phyloP scores from a whole-genome alignment of 2,329 filamentous ascomycete species.

The Penicillium sp. region DNA sequence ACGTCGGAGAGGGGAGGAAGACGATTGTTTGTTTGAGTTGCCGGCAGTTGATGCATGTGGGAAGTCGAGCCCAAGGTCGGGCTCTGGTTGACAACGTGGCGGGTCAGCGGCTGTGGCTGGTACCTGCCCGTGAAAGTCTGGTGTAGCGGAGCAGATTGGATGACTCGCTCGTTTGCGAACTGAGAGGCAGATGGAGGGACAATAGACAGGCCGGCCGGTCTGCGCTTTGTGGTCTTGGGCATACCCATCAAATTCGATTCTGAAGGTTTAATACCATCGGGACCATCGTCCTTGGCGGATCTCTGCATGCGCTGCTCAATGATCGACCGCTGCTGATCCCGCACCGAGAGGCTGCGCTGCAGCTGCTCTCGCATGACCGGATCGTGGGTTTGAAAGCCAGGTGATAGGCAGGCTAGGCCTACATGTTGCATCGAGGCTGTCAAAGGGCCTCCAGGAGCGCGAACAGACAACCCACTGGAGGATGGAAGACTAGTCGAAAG shows the following conservation, averaged over 20 bases:
- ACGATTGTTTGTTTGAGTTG: constrained; percentile 84
- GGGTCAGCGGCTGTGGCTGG: constrained; percentile 70
- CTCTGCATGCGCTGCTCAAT: constrained; percentile 90
- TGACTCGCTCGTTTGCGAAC: constrained; percentile 90
- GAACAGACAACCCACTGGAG: constrained; percentile 55
- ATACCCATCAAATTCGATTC: constrained; percentile 44
- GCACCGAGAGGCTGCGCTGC: constrained; percentile 86
- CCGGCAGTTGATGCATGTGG: constrained; percentile 86
- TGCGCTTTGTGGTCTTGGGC: constrained; percentile 48
- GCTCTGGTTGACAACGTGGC: constrained; percentile 76
- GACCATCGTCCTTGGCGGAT: constrained; percentile 74
- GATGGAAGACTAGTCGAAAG: constrained; percentile 45
- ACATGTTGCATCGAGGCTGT: constrained; percentile 86
- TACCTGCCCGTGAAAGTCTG: constrained; percentile 93
- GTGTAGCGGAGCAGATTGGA: constrained; percentile 91
- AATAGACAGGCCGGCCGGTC: constrained; percentile 82
- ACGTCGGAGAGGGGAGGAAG: constrained; percentile 93
- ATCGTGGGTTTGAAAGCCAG: constrained; percentile 93
- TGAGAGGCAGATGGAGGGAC: constrained; percentile 89
- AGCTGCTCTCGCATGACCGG: constrained; percentile 95
- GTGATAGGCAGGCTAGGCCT: constrained; percentile 88
- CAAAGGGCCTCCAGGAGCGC: constrained; percentile 66
- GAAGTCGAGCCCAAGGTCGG: constrained; percentile 79
- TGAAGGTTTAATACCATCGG: constrained; percentile 57
- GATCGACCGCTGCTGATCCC: constrained; percentile 90